Evolutionary conservation across 108 stramenopile genomes (phyloP).

Genomic region (Cyclotella distinguenda): DNA sequence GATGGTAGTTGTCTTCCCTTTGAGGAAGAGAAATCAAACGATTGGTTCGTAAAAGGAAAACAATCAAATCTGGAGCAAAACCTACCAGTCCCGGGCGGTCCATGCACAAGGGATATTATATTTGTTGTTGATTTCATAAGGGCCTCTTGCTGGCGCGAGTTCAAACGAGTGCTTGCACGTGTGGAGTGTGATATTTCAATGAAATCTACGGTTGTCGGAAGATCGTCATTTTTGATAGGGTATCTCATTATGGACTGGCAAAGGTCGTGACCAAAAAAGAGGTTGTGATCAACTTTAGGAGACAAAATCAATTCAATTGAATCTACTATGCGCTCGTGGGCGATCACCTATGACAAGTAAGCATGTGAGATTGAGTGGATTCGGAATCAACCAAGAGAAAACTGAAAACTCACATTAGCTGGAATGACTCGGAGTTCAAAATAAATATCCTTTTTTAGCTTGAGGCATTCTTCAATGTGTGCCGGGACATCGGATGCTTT

Average conservation of each 20-base stretch:
- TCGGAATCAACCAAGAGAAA: no score
- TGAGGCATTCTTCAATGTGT: neutral
- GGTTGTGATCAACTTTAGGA: neutral
- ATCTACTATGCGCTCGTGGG: slow-evolving; percentile 4
- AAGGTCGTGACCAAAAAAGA: neutral
- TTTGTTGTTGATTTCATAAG: neutral
- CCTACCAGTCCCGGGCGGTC: slow-evolving; percentile 4
- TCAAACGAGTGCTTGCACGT: neutral
- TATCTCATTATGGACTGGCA: neutral
- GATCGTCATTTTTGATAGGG: neutral
- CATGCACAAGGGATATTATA: neutral
- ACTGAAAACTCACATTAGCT: slow-evolving; percentile 1
- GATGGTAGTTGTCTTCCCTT: slow-evolving; percentile 4
- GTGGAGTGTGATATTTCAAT: no score
- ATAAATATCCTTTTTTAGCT: neutral
- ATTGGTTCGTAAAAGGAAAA: neutral
- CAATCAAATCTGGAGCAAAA: neutral
- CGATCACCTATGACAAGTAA: neutral
- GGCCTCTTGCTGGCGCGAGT: neutral
- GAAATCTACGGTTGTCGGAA: no score
- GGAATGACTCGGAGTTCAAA: slow-evolving; percentile 1
- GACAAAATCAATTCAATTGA: neutral
- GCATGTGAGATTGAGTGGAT: neutral
- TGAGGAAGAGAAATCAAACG: neutral
- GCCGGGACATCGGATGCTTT: neutral